A percentile compares a stretch with the other conserved stretches of the same genome.
phyloP scores from a whole-genome alignment of 73 alveolate species.

The Tetrahymena borealis region DNA sequence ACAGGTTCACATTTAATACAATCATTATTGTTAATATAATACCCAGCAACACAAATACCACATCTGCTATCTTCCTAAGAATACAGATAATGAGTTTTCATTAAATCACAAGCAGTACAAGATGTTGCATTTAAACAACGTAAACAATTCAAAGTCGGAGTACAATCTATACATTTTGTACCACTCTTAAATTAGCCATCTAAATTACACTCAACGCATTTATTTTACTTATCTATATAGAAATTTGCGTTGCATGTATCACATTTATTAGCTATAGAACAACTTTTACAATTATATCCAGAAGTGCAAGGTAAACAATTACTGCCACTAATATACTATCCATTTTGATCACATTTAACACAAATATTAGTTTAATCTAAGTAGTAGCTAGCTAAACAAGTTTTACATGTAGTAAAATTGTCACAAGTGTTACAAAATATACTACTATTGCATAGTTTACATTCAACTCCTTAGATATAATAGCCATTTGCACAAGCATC shows the following conservation, averaged over 20 bases:
- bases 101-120: not conserved
- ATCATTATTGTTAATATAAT: not conserved
- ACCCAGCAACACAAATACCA: not conserved
- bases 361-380: not conserved
- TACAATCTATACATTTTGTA: not conserved
- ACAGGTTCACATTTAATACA: not conserved
- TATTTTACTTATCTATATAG: not conserved
- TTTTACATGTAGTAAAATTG: not conserved
- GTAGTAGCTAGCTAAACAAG: not conserved
- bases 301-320: not conserved
- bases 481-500: not conserved
- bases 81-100: not conserved
- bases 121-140: not conserved
- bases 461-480: not conserved
- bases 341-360: not conserved
- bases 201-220: not conserved
- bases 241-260: not conserved
- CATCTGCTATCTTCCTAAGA: not conserved
- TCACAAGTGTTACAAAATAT: not conserved
- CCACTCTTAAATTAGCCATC: not conserved
- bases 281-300: not conserved
- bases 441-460: not conserved
- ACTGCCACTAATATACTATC: not conserved
- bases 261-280: not conserved
- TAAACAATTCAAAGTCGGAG: not conserved